Evolutionary conservation across 495 filamentous ascomycete genomes (phyloP).

Genomic region (Evernia prunastri): DNA sequence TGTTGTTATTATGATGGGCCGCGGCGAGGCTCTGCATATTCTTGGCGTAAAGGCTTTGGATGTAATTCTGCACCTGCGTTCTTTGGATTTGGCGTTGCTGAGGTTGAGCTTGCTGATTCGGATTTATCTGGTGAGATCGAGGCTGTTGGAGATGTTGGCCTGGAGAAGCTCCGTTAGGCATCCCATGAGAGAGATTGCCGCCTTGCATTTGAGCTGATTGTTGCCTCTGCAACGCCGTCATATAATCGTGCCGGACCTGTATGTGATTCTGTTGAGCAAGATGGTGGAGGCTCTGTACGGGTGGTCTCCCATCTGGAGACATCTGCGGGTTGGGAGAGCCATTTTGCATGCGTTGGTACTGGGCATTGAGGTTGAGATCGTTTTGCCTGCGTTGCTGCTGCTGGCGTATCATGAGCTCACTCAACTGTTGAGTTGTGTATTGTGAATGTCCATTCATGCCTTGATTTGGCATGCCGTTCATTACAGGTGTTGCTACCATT

Average conservation of each 20-base stretch:
- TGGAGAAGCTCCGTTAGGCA: slow-evolving; percentile 18
- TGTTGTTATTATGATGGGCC: neutral
- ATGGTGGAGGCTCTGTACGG: slow-evolving; percentile 14
- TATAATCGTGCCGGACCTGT: slow-evolving; percentile 9
- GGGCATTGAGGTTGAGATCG: slow-evolving; percentile 33
- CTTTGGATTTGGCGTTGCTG: slow-evolving; percentile 25
- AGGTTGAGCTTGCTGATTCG: slow-evolving; percentile 30
- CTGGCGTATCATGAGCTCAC: slow-evolving; percentile 30
- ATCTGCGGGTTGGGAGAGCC: slow-evolving; percentile 17
- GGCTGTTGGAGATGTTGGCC: slow-evolving; percentile 7
- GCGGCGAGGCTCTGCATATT: neutral
- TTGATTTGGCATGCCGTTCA: slow-evolving; percentile 43
- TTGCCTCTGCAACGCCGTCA: slow-evolving; percentile 16
- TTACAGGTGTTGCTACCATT: slow-evolving; percentile 53
- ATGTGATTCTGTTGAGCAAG: slow-evolving; percentile 16
- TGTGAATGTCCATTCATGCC: slow-evolving; percentile 33
- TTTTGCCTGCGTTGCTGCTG: slow-evolving; percentile 26
- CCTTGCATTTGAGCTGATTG: slow-evolving; percentile 21
- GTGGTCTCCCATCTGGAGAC: slow-evolving; percentile 17
- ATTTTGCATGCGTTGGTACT: slow-evolving; percentile 26
- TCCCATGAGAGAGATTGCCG: neutral
- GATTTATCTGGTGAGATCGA: neutral
- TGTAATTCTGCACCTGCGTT: neutral
- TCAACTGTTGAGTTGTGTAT: slow-evolving; percentile 37
- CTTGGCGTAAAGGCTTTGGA: slow-evolving; percentile 31